Conservation (phyloP, 2,329 filamentous ascomycete species). For the Fusarium sp. region DNA sequence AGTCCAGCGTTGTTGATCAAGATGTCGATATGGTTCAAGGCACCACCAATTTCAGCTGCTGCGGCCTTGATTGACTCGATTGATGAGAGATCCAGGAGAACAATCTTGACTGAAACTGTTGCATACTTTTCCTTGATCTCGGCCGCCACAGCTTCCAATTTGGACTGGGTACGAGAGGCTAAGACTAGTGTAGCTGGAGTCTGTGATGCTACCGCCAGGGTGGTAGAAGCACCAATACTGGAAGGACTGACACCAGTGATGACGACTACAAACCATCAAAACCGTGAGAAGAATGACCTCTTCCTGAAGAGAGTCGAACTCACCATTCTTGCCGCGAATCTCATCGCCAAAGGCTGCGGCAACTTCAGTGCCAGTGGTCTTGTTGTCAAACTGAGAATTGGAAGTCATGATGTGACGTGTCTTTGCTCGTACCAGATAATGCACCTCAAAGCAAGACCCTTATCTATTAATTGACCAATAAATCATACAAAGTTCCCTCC, state of each 20-base stretch:
- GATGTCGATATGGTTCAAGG: slow-evolving; percentile 11
- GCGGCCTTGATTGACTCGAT: slow-evolving; percentile 7
- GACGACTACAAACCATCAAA: slow-evolving; percentile 3
- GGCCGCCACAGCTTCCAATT: neutral
- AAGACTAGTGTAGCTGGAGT: slow-evolving; percentile 6
- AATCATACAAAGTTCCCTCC: neutral
- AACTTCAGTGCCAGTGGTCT: slow-evolving; percentile 14
- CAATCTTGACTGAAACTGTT: neutral
- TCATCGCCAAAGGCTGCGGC: neutral
- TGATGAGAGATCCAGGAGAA: slow-evolving; percentile 17
- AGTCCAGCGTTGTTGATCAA: slow-evolving; percentile 32
- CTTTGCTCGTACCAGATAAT: neutral
- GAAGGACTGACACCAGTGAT: slow-evolving; percentile 19
- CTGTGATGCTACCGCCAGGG: slow-evolving; percentile 16
- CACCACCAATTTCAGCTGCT: neutral
- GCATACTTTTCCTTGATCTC: slow-evolving; percentile 3
- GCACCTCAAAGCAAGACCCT: neutral
- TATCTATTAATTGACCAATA: neutral
- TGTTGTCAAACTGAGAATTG: slow-evolving; percentile 13
- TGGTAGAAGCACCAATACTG: slow-evolving; percentile 13
- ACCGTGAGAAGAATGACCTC: neutral
- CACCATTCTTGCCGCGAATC: slow-evolving; percentile 17
- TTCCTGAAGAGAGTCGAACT: neutral
- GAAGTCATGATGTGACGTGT: slow-evolving; percentile 16
- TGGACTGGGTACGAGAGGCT: slow-evolving; percentile 15